Evolutionary conservation across 306 rosid genomes (phyloP).

Genomic region (Sechiopsis laciniata): DNA sequence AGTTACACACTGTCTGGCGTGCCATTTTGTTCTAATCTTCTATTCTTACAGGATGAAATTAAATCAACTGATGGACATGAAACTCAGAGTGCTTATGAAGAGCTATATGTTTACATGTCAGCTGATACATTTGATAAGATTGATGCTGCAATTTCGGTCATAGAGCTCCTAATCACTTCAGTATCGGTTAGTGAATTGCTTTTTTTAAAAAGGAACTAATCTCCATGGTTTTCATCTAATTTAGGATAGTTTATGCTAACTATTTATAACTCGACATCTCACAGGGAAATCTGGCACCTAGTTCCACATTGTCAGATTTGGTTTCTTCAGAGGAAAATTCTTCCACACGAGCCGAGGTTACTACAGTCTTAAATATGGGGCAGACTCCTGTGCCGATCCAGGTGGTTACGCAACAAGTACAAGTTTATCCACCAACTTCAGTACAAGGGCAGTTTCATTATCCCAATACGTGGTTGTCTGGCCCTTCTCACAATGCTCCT

Average conservation of each 20-base stretch:
- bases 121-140: constrained; percentile 90
- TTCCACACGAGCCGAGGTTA: constrained; percentile 36
- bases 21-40: neutral
- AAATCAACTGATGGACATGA: constrained; percentile 52
- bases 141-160: constrained; percentile 77
- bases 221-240: neutral
- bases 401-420: constrained; percentile 37
- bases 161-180: constrained; percentile 72
- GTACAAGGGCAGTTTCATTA: constrained; percentile 43
- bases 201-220: neutral
- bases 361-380: constrained; percentile 27
- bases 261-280: constrained; percentile 12
- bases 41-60: constrained; percentile 47
- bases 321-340: constrained; percentile 30
- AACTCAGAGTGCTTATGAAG: constrained; percentile 47
- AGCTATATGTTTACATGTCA: constrained; percentile 56
- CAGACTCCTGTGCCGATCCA: constrained; percentile 36
- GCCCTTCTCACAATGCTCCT: constrained; percentile 39
- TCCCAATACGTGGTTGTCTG: constrained; percentile 53
- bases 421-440: constrained; percentile 33
- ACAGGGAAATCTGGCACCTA: constrained; percentile 65
- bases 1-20: neutral
- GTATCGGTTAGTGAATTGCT: constrained; percentile 57
- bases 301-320: constrained; percentile 36
- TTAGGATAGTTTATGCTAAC: neutral